Evolutionary conservation across 2,329 filamentous ascomycete genomes (phyloP).

Genomic region (Clarireedia monteithiana): DNA sequence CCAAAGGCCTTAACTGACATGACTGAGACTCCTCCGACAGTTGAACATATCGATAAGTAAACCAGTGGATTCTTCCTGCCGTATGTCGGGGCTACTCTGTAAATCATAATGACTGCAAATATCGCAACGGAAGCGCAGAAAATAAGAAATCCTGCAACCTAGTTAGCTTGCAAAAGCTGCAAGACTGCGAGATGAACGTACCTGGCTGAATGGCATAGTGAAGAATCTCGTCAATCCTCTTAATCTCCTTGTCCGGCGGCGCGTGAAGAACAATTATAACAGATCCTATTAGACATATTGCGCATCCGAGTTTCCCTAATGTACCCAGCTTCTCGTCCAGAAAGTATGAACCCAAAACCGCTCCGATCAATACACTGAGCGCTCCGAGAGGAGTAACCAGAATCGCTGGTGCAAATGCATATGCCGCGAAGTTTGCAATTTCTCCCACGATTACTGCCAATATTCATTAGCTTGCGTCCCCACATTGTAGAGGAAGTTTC

Average conservation of each 20-base stretch:
- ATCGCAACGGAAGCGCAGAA: conserved; percentile 74
- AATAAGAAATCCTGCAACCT: conserved; percentile 62
- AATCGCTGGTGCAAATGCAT: conserved; percentile 98
- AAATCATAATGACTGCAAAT: conserved; percentile 93
- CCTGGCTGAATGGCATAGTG: conserved; percentile 85
- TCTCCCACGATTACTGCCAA: conserved; percentile 79
- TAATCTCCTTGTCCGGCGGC: conserved; percentile 84
- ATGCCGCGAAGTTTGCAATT: conserved; percentile 94
- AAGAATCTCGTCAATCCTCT: conserved; percentile 87
- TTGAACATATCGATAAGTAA: conserved; percentile 96
- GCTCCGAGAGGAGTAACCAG: conserved; percentile 92
- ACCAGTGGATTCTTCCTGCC: conserved; percentile 94
- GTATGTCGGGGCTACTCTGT: conserved; percentile 80
- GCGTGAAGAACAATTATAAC: conserved; percentile 97
- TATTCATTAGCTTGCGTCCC: conserved; percentile 21
- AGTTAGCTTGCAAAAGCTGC: conserved; percentile 8
- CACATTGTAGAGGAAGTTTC: conserved; percentile 12
- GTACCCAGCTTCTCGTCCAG: conserved; percentile 83
- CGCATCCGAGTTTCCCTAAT: conserved; percentile 88
- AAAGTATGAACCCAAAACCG: conserved; percentile 91
- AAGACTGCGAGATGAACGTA: conserved; percentile 35
- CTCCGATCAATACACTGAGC: conserved; percentile 88
- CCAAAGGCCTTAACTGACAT: conserved; percentile 99
- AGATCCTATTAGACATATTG: conserved; percentile 90
- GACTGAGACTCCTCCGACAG: conserved; percentile 92